phyloP scores from a whole-genome alignment of 83 land plant species.

The Picea abies region DNA sequence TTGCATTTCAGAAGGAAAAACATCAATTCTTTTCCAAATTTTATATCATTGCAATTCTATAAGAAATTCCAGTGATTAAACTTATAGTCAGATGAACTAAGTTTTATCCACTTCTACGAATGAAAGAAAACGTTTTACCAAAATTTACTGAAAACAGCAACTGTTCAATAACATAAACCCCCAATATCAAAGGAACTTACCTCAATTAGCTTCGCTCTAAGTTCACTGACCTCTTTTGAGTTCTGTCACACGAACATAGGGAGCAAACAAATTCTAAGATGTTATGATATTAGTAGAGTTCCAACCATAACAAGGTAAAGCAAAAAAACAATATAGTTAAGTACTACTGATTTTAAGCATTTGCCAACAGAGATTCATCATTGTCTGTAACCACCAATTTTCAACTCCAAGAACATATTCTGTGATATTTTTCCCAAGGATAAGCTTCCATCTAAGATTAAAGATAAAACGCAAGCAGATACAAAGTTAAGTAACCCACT shows the following conservation, averaged over 20 bases:
- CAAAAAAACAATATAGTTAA: neutral
- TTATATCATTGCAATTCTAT: neutral
- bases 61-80: neutral
- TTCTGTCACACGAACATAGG: constrained; percentile 22
- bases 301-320: neutral
- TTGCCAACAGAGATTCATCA: neutral
- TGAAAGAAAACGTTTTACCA: neutral
- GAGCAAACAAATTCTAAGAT: neutral
- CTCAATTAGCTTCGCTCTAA: constrained; percentile 42
- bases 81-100: neutral
- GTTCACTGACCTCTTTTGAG: constrained; percentile 30
- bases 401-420: neutral
- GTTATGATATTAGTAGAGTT: neutral
- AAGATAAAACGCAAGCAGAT: too few relatives aligned
- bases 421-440: neutral
- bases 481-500: neutral
- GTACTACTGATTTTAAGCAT: neutral
- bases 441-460: neutral
- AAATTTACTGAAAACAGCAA: neutral
- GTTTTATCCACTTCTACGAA: neutral
- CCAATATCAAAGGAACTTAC: constrained; percentile 10
- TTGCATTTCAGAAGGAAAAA: neutral
- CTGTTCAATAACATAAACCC: neutral
- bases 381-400: neutral
- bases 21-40: neutral